A percentile compares a stretch with the other conserved stretches of the same genome.
Conservation (phyloP, 345 rosid species). For the Syzygium aromaticum region DNA sequence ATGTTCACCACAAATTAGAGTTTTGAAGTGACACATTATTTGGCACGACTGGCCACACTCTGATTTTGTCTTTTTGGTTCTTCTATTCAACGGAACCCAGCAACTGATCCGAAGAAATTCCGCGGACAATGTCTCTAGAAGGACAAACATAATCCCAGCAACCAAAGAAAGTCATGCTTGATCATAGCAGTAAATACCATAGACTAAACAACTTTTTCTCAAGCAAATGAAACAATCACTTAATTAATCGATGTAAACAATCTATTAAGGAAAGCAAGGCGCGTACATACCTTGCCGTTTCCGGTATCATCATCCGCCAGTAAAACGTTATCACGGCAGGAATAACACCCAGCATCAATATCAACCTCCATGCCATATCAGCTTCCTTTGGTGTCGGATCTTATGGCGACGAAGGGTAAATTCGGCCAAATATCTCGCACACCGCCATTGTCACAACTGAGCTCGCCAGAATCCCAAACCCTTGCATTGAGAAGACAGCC, state of each 20-base stretch:
- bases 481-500: neutral
- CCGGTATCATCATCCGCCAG: neutral
- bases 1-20: neutral
- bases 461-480: neutral
- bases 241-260: neutral
- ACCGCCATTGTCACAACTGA: neutral
- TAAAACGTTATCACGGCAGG: neutral
- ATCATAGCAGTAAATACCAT: neutral
- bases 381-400: neutral
- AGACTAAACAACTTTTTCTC: neutral
- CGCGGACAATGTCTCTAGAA: neutral
- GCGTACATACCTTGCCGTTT: neutral
- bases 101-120: neutral
- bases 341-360: neutral
- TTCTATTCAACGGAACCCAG: neutral
- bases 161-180: neutral
- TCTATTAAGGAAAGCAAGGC: neutral
- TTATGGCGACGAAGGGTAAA: neutral
- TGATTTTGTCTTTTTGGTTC: neutral
- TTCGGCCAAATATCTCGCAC: neutral
- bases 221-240: neutral
- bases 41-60: neutral
- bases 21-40: neutral
- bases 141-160: neutral
- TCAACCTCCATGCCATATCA: neutral